A percentile compares a stretch with the other conserved stretches of the same genome.
Conservation (phyloP, 441 rosid genomes). For the Jatropha podagrica region DNA sequence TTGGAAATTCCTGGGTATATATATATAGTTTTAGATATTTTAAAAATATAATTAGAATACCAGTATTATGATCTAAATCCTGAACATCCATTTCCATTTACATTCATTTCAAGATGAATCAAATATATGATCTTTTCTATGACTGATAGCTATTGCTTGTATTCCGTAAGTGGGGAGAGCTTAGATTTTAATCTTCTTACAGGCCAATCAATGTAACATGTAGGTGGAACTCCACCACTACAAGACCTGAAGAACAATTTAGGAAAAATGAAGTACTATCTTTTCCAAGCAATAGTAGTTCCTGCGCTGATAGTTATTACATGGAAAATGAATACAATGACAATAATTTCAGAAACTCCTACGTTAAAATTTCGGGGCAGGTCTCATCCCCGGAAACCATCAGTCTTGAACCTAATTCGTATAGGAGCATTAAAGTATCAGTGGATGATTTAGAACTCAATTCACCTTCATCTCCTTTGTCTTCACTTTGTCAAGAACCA, state of each 20-base stretch:
- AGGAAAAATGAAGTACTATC: conserved; percentile 39
- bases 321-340: conserved; percentile 36
- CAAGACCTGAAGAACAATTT: conserved; percentile 33
- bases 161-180: not conserved
- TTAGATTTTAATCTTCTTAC: conserved; percentile 13
- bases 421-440: conserved; percentile 38
- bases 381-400: conserved; percentile 69
- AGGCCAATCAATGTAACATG: conserved; percentile 81
- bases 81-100: too few relatives aligned
- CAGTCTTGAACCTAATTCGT: conserved; percentile 58
- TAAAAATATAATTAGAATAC: too few relatives aligned
- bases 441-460: conserved; percentile 62
- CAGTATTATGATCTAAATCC: too few relatives aligned
- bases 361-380: conserved; percentile 41
- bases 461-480: conserved; percentile 75
- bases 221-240: conserved; percentile 58
- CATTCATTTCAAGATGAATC: too few relatives aligned
- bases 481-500: conserved; percentile 59
- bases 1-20: not conserved
- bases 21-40: too few relatives aligned
- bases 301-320: conserved; percentile 33
- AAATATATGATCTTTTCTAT: too few relatives aligned
- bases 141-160: not conserved
- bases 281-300: conserved; percentile 32
- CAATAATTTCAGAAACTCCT: conserved; percentile 40